Evolutionary conservation across 345 rosid genomes (phyloP), one percentile per base, ranked within the genome.

Genomic region (Combretum micranthum): DNA sequence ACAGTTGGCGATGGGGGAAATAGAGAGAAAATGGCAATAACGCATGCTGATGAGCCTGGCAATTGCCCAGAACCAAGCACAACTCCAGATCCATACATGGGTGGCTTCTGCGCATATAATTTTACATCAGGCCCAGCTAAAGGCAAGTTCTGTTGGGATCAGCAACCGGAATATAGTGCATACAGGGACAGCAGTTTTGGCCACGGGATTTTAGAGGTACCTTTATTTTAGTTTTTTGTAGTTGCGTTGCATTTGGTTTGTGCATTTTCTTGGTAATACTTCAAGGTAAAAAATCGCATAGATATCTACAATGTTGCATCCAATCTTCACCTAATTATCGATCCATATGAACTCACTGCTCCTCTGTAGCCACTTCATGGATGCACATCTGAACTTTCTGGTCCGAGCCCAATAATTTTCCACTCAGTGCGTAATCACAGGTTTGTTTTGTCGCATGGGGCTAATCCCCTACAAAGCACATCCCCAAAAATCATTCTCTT

Each of bases 151-250:
- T 91, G 91, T 67, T 91, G 92, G 94, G 83, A 76, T 55, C 69
- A 60, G 68, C 94, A 87, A 68, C 96, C 96, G 0, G 86, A 87
- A 49, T 85, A 81, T 91, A 85, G 98, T 72, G 96, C 97, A 7
- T 72, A 77, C 42, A 75, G 97, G 69, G 96, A 87, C 59, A 87
- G 96, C 71, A 90, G 97, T 75, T 90, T 90, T 60, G 97, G 97
- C 23, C 96, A 87, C 70, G 94, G 91, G 68, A 75, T 82, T 52
- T 83, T 90, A 0, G 94, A 87, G 94, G 97, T 90, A 44, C 9
- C 13, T 14, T 56, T 47, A 15, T 37, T 45, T 5, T 4, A 18
- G 46, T 22, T 15, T 1, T 42, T 9, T 8, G 20, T 11, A 2
- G 16, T 16, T 22, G 44, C 20, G 16, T 21, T 3, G 9, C 61